phyloP scores from a whole-genome alignment of 1,139 yeast genomes.

The Nadsonia commutata region DNA sequence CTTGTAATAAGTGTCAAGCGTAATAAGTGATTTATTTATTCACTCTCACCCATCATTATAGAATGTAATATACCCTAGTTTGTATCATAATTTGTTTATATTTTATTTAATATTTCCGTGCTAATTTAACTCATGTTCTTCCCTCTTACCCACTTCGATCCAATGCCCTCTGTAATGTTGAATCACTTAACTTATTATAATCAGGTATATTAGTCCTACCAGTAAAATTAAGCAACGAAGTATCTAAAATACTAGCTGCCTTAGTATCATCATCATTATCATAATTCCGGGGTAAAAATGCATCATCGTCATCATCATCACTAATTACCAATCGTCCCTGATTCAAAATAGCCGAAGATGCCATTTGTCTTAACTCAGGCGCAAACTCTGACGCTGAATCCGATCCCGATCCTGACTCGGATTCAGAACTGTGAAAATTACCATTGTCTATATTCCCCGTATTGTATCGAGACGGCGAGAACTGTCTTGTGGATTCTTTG shows the following conservation, averaged over 20 bases:
- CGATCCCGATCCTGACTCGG: background rate
- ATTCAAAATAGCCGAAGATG: background rate
- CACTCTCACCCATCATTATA: too few species aligned
- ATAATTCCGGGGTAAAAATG: background rate
- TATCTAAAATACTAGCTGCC: background rate
- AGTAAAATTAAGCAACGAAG: background rate
- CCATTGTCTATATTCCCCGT: background rate
- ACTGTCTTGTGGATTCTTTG: too few species aligned
- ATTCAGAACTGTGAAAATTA: background rate
- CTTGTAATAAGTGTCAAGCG: constrained; percentile 38
- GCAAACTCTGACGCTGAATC: too few species aligned
- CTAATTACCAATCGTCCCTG: background rate
- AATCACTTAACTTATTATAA: background rate
- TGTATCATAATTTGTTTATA: too few species aligned
- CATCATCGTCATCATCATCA: background rate
- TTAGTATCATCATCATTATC: background rate
- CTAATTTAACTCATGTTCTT: too few species aligned
- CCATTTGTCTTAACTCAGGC: background rate
- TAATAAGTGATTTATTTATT: too few species aligned
- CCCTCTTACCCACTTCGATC: too few species aligned
- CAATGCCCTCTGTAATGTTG: background rate
- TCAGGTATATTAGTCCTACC: background rate
- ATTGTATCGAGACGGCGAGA: too few species aligned
- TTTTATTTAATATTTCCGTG: too few species aligned
- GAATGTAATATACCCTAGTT: too few species aligned